Percentiles rank a stretch among this genome's conserved stretches.
Evolutionary conservation across 2,329 filamentous ascomycete species (phyloP).

Genomic region (Pestalotiopsis sp.): DNA sequence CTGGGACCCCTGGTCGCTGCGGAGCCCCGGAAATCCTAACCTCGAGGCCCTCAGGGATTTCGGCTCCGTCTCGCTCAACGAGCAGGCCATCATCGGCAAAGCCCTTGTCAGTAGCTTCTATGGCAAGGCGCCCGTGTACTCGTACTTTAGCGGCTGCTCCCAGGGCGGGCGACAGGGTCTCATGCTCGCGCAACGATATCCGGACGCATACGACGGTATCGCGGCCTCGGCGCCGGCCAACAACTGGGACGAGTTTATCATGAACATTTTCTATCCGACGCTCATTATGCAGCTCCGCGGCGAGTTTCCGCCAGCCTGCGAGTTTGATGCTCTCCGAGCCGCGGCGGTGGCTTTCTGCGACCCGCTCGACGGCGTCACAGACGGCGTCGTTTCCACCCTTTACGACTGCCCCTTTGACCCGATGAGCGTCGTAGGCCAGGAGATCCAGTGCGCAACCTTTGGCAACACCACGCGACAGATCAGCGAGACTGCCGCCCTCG

Average conservation of each 20-base stretch:
- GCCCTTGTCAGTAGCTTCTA: conserved; percentile 37
- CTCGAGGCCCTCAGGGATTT: conserved; percentile 28
- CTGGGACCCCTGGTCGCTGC: conserved; percentile 18
- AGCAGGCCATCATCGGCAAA: conserved; percentile 18
- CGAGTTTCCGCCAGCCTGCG: not conserved
- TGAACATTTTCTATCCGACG: not conserved
- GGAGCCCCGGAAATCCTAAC: conserved; percentile 28
- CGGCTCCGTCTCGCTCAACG: conserved; percentile 26
- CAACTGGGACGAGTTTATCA: conserved; percentile 20
- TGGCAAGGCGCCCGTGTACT: conserved; percentile 38
- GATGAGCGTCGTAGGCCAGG: not conserved
- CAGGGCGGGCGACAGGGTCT: conserved; percentile 58
- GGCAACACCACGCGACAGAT: not conserved
- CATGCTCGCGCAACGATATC: conserved; percentile 53
- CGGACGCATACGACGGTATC: conserved; percentile 57
- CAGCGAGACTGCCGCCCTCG: not conserved
- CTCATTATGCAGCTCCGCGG: not conserved
- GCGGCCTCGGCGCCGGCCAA: conserved; percentile 48
- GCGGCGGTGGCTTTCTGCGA: not conserved
- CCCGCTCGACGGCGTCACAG: conserved; percentile 1
- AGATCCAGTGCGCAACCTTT: not conserved
- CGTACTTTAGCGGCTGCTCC: conserved; percentile 57
- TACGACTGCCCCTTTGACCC: not conserved
- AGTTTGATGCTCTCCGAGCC: not conserved
- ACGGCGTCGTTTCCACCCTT: not conserved